These are phyloP conservation scores for Alternaria infectoria DNA, from an alignment of 2,329 filamentous ascomycete genomes.

Conservation along the genomic window DNA sequence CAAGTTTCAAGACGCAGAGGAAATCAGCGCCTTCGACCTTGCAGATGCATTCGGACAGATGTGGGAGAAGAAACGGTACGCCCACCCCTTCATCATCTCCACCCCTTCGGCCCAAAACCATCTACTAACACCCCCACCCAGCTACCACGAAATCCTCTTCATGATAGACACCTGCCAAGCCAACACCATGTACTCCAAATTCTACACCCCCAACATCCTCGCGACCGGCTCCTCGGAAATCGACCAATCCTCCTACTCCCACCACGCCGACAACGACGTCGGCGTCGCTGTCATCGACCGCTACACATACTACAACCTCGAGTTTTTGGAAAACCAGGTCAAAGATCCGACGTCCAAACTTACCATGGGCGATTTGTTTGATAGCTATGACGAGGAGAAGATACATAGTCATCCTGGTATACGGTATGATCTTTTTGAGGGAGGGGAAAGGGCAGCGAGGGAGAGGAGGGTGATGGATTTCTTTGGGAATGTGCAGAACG, in stretches of 20 bases:
- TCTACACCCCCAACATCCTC: slow-evolving; percentile 98
- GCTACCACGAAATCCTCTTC: slow-evolving; percentile 96
- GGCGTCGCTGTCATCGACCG: slow-evolving; percentile 98
- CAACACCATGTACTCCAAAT: slow-evolving; percentile 98
- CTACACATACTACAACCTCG: slow-evolving; percentile 98
- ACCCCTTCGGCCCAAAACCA: not conserved
- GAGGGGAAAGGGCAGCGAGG: slow-evolving; percentile 77
- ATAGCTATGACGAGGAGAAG: slow-evolving; percentile 92
- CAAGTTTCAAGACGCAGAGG: slow-evolving; percentile 97
- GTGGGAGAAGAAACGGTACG: slow-evolving; percentile 98
- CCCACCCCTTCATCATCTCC: not conserved
- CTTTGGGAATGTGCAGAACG: slow-evolving; percentile 97
- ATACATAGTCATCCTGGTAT: slow-evolving; percentile 93
- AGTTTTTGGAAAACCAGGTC: slow-evolving; percentile 92
- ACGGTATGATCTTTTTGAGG: slow-evolving; percentile 92
- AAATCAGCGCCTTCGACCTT: slow-evolving; percentile 94
- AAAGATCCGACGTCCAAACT: slow-evolving; percentile 85
- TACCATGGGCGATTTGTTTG: slow-evolving; percentile 91
- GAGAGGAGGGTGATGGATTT: slow-evolving; percentile 91
- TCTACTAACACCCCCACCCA: slow-evolving; percentile 38
- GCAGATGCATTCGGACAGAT: slow-evolving; percentile 99
- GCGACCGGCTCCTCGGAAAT: slow-evolving; percentile 96
- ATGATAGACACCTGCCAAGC: slow-evolving; percentile 99
- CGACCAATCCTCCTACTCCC: slow-evolving; percentile 94
- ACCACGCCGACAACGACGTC: slow-evolving; percentile 97